Base-by-base conservation (phyloP, 306 rosid species). In the Prunus mongolica region DNA sequence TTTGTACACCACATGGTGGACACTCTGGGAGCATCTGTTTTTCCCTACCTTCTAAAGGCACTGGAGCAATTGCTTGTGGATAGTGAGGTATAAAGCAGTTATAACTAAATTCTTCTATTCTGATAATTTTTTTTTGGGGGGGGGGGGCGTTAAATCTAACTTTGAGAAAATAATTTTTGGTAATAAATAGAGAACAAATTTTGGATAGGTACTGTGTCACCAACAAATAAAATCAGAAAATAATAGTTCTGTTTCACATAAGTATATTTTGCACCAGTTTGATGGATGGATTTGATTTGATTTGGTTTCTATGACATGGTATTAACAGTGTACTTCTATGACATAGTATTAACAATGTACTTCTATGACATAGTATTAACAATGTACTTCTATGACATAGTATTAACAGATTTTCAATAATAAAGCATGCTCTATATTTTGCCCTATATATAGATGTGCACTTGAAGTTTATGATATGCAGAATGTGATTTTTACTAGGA, bases 1-100 rank as follows among this genome's bases (percentile, higher is more conserved):
- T 95, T 92, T 84, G 84, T 95, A 84, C 99, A 95, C 74, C 97
- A 97, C 50, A 95, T 95, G 99, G 97, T 95, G 75, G 99, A 92
- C 19, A 92, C 96, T 52, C 82, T 95, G 38, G 99, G 99, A 38
- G 78, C 88, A 77, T 90, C 92, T 76, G 97, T 95, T 51, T 87
- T 95, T 79, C 99, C 99, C 6, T 95, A 82, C 88, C 96, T 95
- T 66, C 97, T 97, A 16, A 95, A 87, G 89, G 97, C 97, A 68
- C 60, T 92, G 81, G 93, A 87, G 84, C 97, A 89, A 72, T 86
- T 92, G 86, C 97, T 95, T 83, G 89, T 80, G 63, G 96, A 90
- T 79, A 92, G 89, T 58, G 96, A 95, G 96, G 99, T 95, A 84
- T 44, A 79, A 56, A 28, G 68, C 47, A 55, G 65, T 65, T 76